Evolutionary conservation across 129 eudicot species (phyloP).

Genomic region (Escallonia rubra): DNA sequence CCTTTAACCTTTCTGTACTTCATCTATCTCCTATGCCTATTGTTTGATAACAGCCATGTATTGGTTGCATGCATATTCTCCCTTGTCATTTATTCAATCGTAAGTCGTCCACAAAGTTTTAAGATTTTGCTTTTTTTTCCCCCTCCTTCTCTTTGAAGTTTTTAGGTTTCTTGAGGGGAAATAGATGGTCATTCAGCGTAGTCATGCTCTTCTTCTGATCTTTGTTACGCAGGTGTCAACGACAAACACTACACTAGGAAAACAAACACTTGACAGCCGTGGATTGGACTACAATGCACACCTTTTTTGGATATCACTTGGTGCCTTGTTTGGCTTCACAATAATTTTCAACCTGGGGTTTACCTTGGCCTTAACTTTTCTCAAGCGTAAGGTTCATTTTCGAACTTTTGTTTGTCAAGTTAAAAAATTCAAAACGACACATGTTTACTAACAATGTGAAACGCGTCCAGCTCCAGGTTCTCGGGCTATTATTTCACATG

Average conservation of each 20-base stretch:
- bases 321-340: slow-evolving; percentile 46
- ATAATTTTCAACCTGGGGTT: slow-evolving; percentile 42
- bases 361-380: slow-evolving; percentile 40
- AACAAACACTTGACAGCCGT: slow-evolving; percentile 37
- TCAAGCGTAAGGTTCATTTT: slow-evolving; percentile 33
- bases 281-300: slow-evolving; percentile 41
- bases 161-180: too few relatives aligned
- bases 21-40: too few relatives aligned
- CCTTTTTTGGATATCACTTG: slow-evolving; percentile 51
- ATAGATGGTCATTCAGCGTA: neutral
- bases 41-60: too few relatives aligned
- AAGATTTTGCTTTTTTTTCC: too few relatives aligned
- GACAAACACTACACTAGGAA: slow-evolving; percentile 39
- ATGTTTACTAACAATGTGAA: slow-evolving; percentile 4
- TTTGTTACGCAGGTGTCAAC: slow-evolving; percentile 14
- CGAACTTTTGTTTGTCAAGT: slow-evolving; percentile 2
- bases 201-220: neutral
- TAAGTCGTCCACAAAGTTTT: too few relatives aligned
- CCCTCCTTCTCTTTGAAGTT: too few relatives aligned
- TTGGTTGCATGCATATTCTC: too few relatives aligned
- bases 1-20: too few relatives aligned
- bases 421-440: neutral
- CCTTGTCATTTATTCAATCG: too few relatives aligned
- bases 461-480: slow-evolving; percentile 62
- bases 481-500: slow-evolving; percentile 66